Base-by-base conservation (phyloP, 2,329 filamentous ascomycete species). In the Xylaria sp. region DNA sequence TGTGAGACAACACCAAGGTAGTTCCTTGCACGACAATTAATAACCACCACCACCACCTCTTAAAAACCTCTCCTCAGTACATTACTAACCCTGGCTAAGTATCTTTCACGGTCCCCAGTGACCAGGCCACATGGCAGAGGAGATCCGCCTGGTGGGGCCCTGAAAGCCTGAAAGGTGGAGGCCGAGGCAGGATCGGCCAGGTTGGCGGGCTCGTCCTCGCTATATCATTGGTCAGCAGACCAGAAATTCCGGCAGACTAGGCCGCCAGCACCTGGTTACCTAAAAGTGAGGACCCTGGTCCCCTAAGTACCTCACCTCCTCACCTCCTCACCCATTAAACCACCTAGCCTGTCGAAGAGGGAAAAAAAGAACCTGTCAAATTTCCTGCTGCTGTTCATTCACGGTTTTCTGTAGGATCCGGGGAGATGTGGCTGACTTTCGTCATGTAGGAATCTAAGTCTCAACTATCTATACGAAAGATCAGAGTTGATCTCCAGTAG, bases 51-150 rank as follows among this genome's bases (percentile, higher is more conserved):
- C 34, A 37, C 8, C 34, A 37, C 34, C 34, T 10, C 34, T 37
- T 37, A 37, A 37, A n/a, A 4, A 46, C 41, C 18, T 44, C 41
- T 46, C 4, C 18, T 44, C 39, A 13, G 13, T 44, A 44, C 39
- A 44, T 13, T 46, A 46, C 41, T n/a, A 1, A 44, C 41, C 41
- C 23, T 55, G 39, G 28, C 50, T 65, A 44, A 39, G 50, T 10
- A 15, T n/a, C 46, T 48, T 34, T n/a, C n/a, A 2, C 65, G 44
- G 46, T 39, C 59, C 54, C 66, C 54, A 61, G 58, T 61, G 63
- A 69, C 63, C 62, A 13, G 55, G 50, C 67, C 67, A 69, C 67
- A 69, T 69, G 67, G 67, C 63, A 61, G 54, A 39, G 37, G 39
- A n/a, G 58, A 56, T 48, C 59, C 63, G 52, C 63, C 31, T n/a